Conservation (phyloP, 108 stramenopile species). For the Skeletonema tropicum region DNA sequence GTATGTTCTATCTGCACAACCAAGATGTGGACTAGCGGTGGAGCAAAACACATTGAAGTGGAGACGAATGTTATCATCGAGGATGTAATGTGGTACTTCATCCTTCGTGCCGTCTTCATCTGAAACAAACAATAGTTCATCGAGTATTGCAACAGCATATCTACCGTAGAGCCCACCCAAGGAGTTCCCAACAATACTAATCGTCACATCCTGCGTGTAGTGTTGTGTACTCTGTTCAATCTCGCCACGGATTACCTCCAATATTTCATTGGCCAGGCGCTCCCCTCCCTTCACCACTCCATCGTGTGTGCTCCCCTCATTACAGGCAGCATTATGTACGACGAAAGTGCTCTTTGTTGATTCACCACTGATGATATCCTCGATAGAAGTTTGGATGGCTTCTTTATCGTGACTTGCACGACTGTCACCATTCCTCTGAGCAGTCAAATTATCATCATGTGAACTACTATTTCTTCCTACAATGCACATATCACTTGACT, state of each 20-base stretch:
- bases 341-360: constrained; percentile 33
- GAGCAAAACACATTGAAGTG: constrained; percentile 68
- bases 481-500: constrained; percentile 13
- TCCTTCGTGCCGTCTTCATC: constrained; percentile 3
- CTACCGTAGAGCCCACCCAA: constrained; percentile 82
- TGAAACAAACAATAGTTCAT: constrained; percentile 6
- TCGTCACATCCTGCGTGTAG: constrained; percentile 30
- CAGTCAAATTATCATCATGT: neutral
- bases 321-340: constrained; percentile 65
- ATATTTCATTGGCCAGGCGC: constrained; percentile 68
- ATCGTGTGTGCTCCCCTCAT: constrained; percentile 70
- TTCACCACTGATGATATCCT: neutral
- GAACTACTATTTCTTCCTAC: neutral
- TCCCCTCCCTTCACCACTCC: constrained; percentile 70
- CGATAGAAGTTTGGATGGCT: neutral
- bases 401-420: neutral
- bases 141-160: constrained; percentile 63
- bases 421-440: neutral
- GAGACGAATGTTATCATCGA: constrained; percentile 43
- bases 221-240: neutral
- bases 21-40: constrained; percentile 82
- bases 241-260: constrained; percentile 46
- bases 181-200: constrained; percentile 78
- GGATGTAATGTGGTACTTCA: constrained; percentile 10
- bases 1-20: constrained; percentile 68